These are phyloP conservation scores for Sclerospora graminicola DNA, from an alignment of 352 stramenopile species.

Conservation along the genomic window DNA sequence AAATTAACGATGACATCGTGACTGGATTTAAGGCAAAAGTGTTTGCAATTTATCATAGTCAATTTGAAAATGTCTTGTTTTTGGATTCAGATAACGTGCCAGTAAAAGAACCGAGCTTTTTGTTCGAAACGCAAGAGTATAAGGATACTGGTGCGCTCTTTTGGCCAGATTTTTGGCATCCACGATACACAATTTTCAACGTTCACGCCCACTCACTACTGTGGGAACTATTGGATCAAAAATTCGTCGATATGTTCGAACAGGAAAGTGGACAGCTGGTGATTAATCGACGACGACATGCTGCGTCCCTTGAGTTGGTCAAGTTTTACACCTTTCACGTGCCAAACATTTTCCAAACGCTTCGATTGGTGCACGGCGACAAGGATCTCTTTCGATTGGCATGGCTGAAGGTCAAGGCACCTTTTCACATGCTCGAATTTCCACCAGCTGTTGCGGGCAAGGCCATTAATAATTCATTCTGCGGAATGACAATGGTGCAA, in stretches of 20 bases:
- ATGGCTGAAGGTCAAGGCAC: conserved; percentile 35
- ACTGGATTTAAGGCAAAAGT: conserved; percentile 43
- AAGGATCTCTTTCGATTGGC: conserved; percentile 55
- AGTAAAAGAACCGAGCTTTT: conserved; percentile 40
- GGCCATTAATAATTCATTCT: conserved; percentile 32
- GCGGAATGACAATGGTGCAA: conserved; percentile 43
- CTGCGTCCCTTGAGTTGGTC: conserved; percentile 23
- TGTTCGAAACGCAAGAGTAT: conserved; percentile 39
- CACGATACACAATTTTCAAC: conserved; percentile 49
- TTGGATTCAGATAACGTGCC: conserved; percentile 54
- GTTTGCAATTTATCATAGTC: conserved; percentile 37
- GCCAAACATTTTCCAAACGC: conserved; percentile 22
- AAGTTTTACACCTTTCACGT: conserved; percentile 36
- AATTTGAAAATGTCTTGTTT: conserved; percentile 39
- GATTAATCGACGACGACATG: conserved; percentile 31
- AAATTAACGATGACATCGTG: conserved; percentile 25
- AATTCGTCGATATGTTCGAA: conserved; percentile 54
- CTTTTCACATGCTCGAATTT: conserved; percentile 37
- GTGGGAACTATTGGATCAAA: conserved; percentile 38
- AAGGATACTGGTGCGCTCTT: conserved; percentile 39
- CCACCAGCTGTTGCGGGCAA: conserved; percentile 34
- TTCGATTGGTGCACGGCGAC: conserved; percentile 36
- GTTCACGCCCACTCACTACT: conserved; percentile 38
- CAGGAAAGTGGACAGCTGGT: conserved; percentile 57
- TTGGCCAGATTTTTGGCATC: conserved; percentile 70